Conservation (phyloP, 2,329 filamentous ascomycete genomes). For the Phialophora verrucosa region DNA sequence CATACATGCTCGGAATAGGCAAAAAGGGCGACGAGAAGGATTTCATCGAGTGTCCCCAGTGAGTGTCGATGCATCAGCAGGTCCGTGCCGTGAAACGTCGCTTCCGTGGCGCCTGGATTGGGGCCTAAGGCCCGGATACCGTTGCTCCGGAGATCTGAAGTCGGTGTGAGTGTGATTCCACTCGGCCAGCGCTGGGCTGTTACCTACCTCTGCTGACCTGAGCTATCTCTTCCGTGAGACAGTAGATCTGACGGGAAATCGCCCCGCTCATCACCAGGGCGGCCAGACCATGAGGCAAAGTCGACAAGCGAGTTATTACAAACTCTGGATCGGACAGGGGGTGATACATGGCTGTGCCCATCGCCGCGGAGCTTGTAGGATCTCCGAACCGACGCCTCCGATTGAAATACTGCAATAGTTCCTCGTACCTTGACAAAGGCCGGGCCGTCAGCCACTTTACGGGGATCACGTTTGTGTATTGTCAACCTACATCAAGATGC, state of each 20-base stretch:
- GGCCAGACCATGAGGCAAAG: background rate
- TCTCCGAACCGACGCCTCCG: too few relatives aligned
- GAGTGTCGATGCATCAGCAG: slow-evolving; percentile 7
- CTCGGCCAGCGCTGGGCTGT: background rate
- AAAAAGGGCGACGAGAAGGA: slow-evolving; percentile 7
- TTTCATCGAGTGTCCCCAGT: slow-evolving; percentile 3
- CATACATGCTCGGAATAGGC: slow-evolving; percentile 7
- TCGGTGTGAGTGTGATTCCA: background rate
- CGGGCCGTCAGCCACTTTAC: too few relatives aligned
- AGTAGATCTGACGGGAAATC: background rate
- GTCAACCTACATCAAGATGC: too few relatives aligned
- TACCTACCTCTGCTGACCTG: background rate
- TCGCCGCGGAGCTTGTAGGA: too few relatives aligned
- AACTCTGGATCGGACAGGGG: background rate
- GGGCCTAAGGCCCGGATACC: too few relatives aligned
- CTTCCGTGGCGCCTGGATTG: background rate
- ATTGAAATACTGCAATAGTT: too few relatives aligned
- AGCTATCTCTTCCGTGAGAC: background rate
- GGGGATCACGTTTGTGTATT: too few relatives aligned
- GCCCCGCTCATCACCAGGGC: slow-evolving; percentile 5
- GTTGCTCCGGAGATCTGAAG: background rate
- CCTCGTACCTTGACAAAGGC: too few relatives aligned
- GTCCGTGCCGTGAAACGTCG: slow-evolving; percentile 6
- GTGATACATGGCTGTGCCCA: background rate
- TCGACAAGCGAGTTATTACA: background rate